Conservation (phyloP, 768 basidiomycete genomes). For the Boletus reticuloceps region DNA sequence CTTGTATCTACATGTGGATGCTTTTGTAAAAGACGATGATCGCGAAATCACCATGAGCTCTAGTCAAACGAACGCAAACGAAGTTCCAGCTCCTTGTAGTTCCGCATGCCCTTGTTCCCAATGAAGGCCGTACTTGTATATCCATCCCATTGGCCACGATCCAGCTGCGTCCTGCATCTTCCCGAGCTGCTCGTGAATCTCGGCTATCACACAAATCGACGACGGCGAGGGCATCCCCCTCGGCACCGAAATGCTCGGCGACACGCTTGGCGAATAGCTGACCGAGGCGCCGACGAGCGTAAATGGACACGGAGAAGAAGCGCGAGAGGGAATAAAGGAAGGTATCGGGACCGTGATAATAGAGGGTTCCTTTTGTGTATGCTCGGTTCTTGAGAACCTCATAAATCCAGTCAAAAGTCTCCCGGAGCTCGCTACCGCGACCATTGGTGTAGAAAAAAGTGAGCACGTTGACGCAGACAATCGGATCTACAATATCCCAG, state of each 20-base stretch:
- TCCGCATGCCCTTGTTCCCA: constrained; percentile 17
- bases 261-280: constrained; percentile 16
- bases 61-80: constrained; percentile 15
- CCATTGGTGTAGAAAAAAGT: constrained; percentile 20
- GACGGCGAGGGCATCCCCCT: constrained; percentile 15
- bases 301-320: constrained; percentile 15
- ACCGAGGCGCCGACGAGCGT: constrained; percentile 12
- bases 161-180: constrained; percentile 20
- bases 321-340: constrained; percentile 24
- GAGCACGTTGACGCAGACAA: constrained; percentile 21
- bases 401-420: constrained; percentile 22
- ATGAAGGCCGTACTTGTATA: constrained; percentile 12
- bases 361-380: constrained; percentile 17
- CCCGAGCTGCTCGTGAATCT: constrained; percentile 15
- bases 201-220: constrained; percentile 12
- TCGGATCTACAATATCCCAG: constrained; percentile 6
- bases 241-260: constrained; percentile 11
- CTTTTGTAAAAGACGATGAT: neutral
- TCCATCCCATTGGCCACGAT: constrained; percentile 23
- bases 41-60: neutral
- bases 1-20: no score
- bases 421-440: constrained; percentile 13
- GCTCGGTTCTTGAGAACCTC: constrained; percentile 22
- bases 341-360: constrained; percentile 16
- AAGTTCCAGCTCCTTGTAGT: constrained; percentile 10